A percentile compares a stretch with the other conserved stretches of the same genome.
Evolutionary conservation across 139 green algal genomes (phyloP).

Genomic region (Tetradesmus obliquus): DNA sequence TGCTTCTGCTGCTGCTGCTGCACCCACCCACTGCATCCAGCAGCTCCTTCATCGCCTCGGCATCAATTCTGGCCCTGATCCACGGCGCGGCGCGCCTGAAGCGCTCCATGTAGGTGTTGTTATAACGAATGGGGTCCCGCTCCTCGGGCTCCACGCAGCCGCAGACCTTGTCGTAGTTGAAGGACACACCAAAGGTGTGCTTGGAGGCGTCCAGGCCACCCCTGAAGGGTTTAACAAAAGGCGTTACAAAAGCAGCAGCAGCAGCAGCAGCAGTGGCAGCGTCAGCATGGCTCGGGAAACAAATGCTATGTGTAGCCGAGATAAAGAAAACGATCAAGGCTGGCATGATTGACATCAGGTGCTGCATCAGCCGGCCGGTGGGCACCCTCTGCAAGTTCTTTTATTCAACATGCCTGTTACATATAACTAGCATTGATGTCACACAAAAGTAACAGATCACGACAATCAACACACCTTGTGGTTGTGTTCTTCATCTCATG

Average conservation of each 20-base stretch:
- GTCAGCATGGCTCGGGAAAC: too few relatives aligned
- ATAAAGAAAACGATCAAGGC: too few relatives aligned
- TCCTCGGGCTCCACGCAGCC: constrained; percentile 33
- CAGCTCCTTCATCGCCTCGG: not conserved
- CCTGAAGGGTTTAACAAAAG: not conserved
- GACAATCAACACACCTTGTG: not conserved
- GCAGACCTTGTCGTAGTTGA: constrained; percentile 39
- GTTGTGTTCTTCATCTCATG: not conserved
- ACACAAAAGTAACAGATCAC: not conserved
- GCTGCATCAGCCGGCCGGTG: too few relatives aligned
- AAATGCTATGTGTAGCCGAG: too few relatives aligned
- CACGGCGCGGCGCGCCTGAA: not conserved
- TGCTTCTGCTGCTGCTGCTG: not conserved
- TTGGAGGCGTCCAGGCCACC: not conserved
- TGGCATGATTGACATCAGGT: too few relatives aligned
- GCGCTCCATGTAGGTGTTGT: constrained; percentile 24
- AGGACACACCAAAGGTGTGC: not conserved
- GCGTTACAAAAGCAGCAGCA: not conserved
- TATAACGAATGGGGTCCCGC: constrained; percentile 23
- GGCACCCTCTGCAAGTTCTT: too few relatives aligned
- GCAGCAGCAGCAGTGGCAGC: not conserved
- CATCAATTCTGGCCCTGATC: not conserved
- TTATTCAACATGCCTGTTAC: too few relatives aligned
- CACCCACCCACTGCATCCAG: not conserved
- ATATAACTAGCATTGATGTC: not conserved